These are phyloP conservation scores for Leccinum uliginosum DNA, from an alignment of 768 basidiomycete genomes.

Conservation along the genomic window DNA sequence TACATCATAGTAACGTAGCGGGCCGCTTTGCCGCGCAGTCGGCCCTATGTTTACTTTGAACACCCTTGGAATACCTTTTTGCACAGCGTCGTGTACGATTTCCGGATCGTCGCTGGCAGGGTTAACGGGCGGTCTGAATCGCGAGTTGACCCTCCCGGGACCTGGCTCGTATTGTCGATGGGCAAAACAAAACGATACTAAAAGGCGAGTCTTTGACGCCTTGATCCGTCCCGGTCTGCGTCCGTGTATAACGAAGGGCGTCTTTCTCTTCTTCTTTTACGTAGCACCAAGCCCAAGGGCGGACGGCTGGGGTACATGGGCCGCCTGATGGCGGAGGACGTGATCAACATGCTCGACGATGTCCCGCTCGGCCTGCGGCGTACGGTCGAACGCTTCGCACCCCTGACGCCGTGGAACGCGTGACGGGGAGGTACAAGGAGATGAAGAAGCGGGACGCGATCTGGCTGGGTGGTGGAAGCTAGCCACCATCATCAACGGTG, in stretches of 20 bases:
- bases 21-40: no score
- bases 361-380: slow-evolving; percentile 77
- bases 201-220: slow-evolving; percentile 46
- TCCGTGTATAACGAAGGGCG: no score
- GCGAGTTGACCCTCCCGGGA: slow-evolving; percentile 83
- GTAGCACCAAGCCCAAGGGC: slow-evolving; percentile 66
- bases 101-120: slow-evolving; percentile 89
- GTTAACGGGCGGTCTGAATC: slow-evolving; percentile 79
- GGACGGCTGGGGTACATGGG: slow-evolving; percentile 94
- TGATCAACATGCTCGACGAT: slow-evolving; percentile 82
- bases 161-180: slow-evolving; percentile 82
- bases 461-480: slow-evolving; percentile 83
- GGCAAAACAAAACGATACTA: slow-evolving; percentile 75
- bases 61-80: slow-evolving; percentile 98
- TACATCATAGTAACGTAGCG: no score
- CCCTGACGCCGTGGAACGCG: slow-evolving; percentile 81
- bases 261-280: no score
- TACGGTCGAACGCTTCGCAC: slow-evolving; percentile 61
- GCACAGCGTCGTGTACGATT: slow-evolving; percentile 93
- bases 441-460: slow-evolving; percentile 78
- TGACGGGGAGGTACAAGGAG: slow-evolving; percentile 79
- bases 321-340: slow-evolving; percentile 92
- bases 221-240: neutral
- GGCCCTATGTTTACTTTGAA: slow-evolving; percentile 61
- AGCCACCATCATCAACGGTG: slow-evolving; percentile 39